Base-by-base conservation (phyloP, 2,329 filamentous ascomycete species). In the Boeremia exigua region DNA sequence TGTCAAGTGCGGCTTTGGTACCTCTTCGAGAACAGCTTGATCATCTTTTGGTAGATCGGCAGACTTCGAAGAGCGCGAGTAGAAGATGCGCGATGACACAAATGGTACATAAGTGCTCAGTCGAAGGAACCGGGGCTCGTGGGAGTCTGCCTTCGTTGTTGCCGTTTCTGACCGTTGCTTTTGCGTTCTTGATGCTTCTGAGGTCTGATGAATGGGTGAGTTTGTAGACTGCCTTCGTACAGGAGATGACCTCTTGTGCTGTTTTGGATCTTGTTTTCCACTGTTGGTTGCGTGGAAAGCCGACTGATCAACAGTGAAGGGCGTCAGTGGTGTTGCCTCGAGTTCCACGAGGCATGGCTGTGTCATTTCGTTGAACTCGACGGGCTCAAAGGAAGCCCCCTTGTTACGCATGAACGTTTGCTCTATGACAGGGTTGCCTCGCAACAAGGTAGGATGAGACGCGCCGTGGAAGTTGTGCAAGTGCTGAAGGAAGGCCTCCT, bases 401-500 rank as follows among this genome's bases (percentile, higher is more conserved):
- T 74, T 73, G 45, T 72, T 74, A 19, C 71, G 66, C 46, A 72
- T 72, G 46, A 70, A 75, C 27, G 68, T 70, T 42, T 74, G 70
- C 45, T 73, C 70, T n/a, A 75, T 63, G 23, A 72, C 52, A 0
- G 65, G 59, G 33, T 56, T 71, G 1, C 63, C 63, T 53, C 66
- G 65, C 10, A 75, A 54, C 6, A 70, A 40, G 11, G 56, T 52
- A 14, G 70, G 68, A 7, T 62, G 61, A 15, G 68, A 70, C 6
- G 70, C 71, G 12, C 66, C 66, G 30, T 75, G 72, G 19, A 66
- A 71, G 30, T 68, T 67, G 39, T 75, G 68, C 19, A 75, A 38
- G 58, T 75, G 71, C 46, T 72, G 67, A 5, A 75, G 61, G 39
- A 75, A 75, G 6, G 69, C 65, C 2, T 69, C 66, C 30, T 74